A percentile compares a stretch with the other conserved stretches of the same genome.
Conservation (phyloP, 2,329 filamentous ascomycete genomes). For the Thermoascus crustaceus region DNA sequence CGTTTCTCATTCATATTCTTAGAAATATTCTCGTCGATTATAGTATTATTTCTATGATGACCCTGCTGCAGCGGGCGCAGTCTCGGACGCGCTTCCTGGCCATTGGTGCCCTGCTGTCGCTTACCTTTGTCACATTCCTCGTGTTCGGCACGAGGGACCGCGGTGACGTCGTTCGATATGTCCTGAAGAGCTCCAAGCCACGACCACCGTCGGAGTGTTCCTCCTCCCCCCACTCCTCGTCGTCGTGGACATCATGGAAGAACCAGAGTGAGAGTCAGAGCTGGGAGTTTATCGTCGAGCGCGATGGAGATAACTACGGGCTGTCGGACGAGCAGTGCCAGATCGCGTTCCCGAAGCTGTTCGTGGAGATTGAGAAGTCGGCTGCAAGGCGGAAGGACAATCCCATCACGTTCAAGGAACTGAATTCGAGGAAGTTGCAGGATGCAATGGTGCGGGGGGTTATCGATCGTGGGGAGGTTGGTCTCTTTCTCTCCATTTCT, state of each 20-base stretch:
- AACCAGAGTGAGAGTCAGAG: conserved; percentile 3
- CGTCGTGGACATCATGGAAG: not conserved
- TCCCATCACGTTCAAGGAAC: conserved; percentile 25
- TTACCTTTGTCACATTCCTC: conserved; percentile 1
- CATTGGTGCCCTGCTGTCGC: not conserved
- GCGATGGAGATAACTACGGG: conserved; percentile 30
- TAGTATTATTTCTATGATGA: no score
- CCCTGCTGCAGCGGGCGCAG: no score
- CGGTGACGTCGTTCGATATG: no score
- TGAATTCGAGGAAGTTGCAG: conserved; percentile 24
- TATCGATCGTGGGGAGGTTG: conserved; percentile 29
- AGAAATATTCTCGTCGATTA: no score
- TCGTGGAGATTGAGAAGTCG: conserved; percentile 29
- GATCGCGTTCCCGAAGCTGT: conserved; percentile 35
- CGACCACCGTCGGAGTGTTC: not conserved
- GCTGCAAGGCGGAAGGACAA: conserved; percentile 15
- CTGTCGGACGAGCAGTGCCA: conserved; percentile 28
- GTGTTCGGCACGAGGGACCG: no score
- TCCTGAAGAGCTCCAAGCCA: not conserved
- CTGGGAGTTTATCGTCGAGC: conserved; percentile 27
- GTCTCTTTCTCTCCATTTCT: conserved; percentile 5
- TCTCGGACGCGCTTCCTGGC: not conserved
- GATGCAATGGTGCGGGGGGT: conserved; percentile 32
- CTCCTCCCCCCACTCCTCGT: not conserved
- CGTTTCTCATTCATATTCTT: no score